Percentiles rank a stretch among this genome's conserved stretches.
Evolutionary conservation across 1,284 basidiomycete species (phyloP).

Genomic region (Marasmius tenuissimus): DNA sequence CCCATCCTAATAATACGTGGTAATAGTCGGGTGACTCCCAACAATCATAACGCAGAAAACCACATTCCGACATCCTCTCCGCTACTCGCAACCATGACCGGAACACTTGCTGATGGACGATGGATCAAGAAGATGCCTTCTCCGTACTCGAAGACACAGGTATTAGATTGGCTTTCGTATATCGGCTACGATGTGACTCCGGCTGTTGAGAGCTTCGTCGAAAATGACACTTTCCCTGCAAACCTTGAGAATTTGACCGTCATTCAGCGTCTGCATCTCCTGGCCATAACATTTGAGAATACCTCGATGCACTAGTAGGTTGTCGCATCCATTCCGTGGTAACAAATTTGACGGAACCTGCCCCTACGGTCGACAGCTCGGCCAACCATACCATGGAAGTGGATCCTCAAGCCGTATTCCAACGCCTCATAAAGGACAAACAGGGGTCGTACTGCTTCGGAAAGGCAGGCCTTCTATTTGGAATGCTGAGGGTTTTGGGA

Average conservation of each 20-base stretch:
- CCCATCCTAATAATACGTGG: background rate
- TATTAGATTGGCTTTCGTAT: background rate
- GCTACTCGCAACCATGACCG: background rate
- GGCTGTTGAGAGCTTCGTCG: background rate
- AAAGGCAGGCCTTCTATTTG: slow-evolving; percentile 14
- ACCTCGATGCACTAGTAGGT: slow-evolving; percentile 23
- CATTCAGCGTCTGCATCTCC: slow-evolving; percentile 16
- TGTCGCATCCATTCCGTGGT: background rate
- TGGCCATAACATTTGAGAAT: slow-evolving; percentile 20
- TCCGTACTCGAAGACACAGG: background rate
- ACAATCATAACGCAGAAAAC: background rate
- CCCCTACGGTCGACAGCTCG: slow-evolving; percentile 9
- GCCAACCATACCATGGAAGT: slow-evolving; percentile 19
- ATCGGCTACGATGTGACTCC: background rate
- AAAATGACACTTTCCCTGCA: slow-evolving; percentile 10
- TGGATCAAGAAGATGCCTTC: slow-evolving; percentile 4
- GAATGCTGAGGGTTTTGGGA: slow-evolving; percentile 19
- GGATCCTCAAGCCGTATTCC: slow-evolving; percentile 14
- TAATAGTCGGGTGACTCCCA: background rate
- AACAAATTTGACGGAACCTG: background rate
- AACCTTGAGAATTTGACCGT: slow-evolving; percentile 17
- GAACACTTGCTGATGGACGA: background rate
- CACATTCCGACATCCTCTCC: background rate
- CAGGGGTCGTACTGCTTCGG: slow-evolving; percentile 22
- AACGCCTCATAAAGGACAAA: slow-evolving; percentile 14